phyloP scores from a whole-genome alignment of 106 monocot genomes.

The Posidonia australis region DNA sequence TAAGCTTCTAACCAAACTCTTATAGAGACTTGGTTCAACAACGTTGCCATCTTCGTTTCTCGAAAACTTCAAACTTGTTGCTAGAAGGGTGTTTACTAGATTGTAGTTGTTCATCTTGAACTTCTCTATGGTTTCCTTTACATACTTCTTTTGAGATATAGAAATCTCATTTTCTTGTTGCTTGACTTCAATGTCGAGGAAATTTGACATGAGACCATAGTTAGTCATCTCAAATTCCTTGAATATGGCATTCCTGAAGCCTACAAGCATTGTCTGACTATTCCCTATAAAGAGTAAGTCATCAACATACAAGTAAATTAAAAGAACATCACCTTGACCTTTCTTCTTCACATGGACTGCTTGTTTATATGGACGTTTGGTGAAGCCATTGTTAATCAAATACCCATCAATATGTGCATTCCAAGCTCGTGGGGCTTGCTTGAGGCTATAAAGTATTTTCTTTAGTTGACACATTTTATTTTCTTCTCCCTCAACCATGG shows the following conservation, averaged over 20 bases:
- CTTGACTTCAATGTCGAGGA: not conserved
- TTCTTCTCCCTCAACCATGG: too few species aligned
- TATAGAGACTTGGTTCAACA: not conserved
- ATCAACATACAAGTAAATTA: not conserved
- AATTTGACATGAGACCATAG: not conserved
- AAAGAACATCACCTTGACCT: too few species aligned
- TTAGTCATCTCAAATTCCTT: not conserved
- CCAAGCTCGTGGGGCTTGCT: too few species aligned
- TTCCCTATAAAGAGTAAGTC: not conserved
- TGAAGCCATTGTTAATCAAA: too few species aligned
- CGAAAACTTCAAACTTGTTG: not conserved
- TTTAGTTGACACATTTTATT: too few species aligned
- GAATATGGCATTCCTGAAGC: not conserved
- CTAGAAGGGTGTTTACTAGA: not conserved
- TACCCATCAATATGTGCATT: too few species aligned
- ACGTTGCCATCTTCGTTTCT: not conserved
- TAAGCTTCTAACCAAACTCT: slow-evolving; percentile 8
- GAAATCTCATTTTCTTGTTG: not conserved
- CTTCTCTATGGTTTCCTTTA: not conserved
- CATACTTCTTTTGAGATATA: slow-evolving; percentile 2
- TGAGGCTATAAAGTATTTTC: too few species aligned
- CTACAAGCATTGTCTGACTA: not conserved
- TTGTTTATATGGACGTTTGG: too few species aligned
- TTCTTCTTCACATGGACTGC: too few species aligned
- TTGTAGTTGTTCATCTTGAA: slow-evolving; percentile 1